phyloP scores from a whole-genome alignment of 164 flowering plant species.

The Tinospora cordifolia region DNA sequence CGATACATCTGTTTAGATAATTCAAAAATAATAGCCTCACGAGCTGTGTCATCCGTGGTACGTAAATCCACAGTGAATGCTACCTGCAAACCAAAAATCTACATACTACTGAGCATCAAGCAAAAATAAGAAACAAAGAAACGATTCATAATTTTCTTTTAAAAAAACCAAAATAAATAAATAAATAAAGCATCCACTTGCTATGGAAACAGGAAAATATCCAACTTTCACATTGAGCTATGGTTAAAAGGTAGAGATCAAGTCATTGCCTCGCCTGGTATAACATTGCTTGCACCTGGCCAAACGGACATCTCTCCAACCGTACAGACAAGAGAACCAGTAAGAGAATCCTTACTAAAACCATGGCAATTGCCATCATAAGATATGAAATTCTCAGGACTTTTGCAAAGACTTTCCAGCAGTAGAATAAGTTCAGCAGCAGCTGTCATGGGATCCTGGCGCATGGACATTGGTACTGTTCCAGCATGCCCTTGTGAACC shows the following conservation, averaged over 20 bases:
- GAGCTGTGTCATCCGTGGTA: slow-evolving; percentile 69
- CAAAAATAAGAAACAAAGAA: not conserved
- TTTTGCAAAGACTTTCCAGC: slow-evolving; percentile 75
- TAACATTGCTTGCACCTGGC: slow-evolving; percentile 99
- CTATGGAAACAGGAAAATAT: not conserved
- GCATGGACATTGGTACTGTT: slow-evolving; percentile 47
- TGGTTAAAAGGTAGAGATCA: not conserved
- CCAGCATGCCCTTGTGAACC: slow-evolving; percentile 73
- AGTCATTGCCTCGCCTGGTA: slow-evolving; percentile 86
- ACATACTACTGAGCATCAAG: not conserved
- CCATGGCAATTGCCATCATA: slow-evolving; percentile 49
- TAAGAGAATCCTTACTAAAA: slow-evolving; percentile 37
- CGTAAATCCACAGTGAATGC: slow-evolving; percentile 88
- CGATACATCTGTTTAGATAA: slow-evolving; percentile 52
- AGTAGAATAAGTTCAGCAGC: slow-evolving; percentile 80
- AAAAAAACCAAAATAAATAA: not conserved
- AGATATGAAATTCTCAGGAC: slow-evolving; percentile 53
- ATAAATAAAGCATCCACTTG: not conserved
- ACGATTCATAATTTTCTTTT: not conserved
- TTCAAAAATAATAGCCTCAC: slow-evolving; percentile 75
- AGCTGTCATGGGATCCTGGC: slow-evolving; percentile 92
- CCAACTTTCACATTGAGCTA: not conserved
- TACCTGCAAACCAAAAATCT: slow-evolving; percentile 43
- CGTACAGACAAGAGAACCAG: slow-evolving; percentile 85
- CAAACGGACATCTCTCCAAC: slow-evolving; percentile 94